Base-by-base conservation (phyloP, 768 basidiomycete genomes). In the Russula olivacea region DNA sequence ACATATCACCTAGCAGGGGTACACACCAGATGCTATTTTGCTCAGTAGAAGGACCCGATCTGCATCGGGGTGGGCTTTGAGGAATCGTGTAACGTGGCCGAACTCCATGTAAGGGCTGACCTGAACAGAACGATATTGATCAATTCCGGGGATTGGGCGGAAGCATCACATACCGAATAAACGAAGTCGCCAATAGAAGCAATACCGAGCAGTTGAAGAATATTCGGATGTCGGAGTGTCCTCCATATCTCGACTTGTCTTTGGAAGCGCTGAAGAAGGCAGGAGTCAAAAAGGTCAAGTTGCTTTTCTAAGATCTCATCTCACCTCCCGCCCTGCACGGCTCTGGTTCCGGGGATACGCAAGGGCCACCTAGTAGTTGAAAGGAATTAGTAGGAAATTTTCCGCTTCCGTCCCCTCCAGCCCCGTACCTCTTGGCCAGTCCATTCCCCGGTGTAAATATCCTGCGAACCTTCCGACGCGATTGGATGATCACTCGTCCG, bases 171-270 rank as follows among this genome's bases (percentile, higher is more conserved):
- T 52, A 66, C 66, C 1, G 61, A 59, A 48, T 49, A 67, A 23
- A 67, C 48, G 25, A 47, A 34, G 38, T 61, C 48, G 11, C 40
- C 38, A 32, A 61, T 45, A 48, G 61, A 45, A 17, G 64, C 51
- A 14, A 66, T 67, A 45, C 66, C 66, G 11, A 60, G 59, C 23
- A 67, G 53, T 34, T 38, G 55, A 30, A 63, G 28, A 15, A 67
- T 61, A 43, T 67, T 67, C 12, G 58, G 55, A 38, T 67, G 66
- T 36, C 52, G 53, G 14, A 67, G 50, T 8, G 57, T 38, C 58
- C 64, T 66, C 66, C 66, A 67, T 51, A 61, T 66, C 47, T 66
- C 66, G 10, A 67, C 66, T 17, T 67, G 65, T 47, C 55, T 34
- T 32, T 17, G 38, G 34, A 67, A 67, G 34, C 64, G 59, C 66